A percentile compares a stretch with the other conserved stretches of the same genome.
Conservation (phyloP, 208 protist species). For the Wallacemonas sp. region DNA sequence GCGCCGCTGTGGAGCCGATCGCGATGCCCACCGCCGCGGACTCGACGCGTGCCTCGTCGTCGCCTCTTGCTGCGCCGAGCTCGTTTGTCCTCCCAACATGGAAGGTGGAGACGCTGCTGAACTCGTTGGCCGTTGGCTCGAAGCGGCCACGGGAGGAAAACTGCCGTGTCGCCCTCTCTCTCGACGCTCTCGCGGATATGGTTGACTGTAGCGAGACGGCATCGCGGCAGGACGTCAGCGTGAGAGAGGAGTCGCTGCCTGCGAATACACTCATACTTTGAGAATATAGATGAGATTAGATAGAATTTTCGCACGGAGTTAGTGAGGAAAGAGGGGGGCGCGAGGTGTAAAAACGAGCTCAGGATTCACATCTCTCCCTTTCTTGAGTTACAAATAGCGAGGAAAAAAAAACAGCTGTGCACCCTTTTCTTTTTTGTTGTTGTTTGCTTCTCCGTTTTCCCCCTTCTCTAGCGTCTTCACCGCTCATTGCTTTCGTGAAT, state of each 20-base stretch:
- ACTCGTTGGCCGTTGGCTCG: background rate
- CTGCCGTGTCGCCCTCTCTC: background rate
- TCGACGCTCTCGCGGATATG: background rate
- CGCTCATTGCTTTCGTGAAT: too few species aligned
- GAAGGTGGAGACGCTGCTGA: background rate
- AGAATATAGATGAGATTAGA: background rate
- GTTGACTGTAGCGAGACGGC: background rate
- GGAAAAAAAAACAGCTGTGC: too few species aligned
- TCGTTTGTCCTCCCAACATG: background rate
- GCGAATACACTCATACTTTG: constrained; percentile 5
- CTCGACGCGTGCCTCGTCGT: background rate
- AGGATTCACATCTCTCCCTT: too few species aligned
- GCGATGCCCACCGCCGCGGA: background rate
- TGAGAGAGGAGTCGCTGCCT: background rate
- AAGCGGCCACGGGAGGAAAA: background rate
- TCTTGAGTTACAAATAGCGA: too few species aligned
- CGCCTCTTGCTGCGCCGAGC: background rate
- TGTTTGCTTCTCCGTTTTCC: too few species aligned
- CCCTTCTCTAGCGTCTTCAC: too few species aligned
- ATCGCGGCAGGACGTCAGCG: background rate
- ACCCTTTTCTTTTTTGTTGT: too few species aligned
- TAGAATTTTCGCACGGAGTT: background rate
- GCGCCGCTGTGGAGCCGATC: background rate
- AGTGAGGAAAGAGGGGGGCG: background rate
- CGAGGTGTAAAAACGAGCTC: too few species aligned